Base-by-base conservation (phyloP, 2,329 filamentous ascomycete species). In the Torrubiellomyces zombiae region DNA sequence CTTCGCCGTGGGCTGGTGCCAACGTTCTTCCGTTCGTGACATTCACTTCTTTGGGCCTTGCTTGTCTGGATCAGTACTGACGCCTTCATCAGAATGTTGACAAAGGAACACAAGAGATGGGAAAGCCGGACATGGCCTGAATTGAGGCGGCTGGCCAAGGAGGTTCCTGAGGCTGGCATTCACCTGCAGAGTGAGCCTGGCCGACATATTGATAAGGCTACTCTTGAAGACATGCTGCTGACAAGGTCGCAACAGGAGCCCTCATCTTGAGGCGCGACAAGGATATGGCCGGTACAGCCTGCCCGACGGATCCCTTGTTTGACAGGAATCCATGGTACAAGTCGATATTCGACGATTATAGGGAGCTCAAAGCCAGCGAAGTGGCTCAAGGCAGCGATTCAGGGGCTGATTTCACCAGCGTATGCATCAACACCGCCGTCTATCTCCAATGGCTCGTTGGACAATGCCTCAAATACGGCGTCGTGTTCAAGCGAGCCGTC, bases 371-470 rank as follows among this genome's bases (percentile, higher is more conserved):
- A 4, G 47, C 60, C 17, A 48, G 55, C 7, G 60, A 76, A 36
- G 54, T 92, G 2, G 66, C 69, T 0, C 38, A 55, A 0, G 78
- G 67, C 11, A 66, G 75, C 26, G 74, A 82, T 31, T 76, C 75
- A 8, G 83, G 72, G 14, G 78, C 69, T 25, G 59, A 64, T 28
- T 93, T 89, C 48, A 81, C 69, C 6, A 86, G 79, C 1, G 74
- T 93, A 20, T 94, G 85, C 53, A 86, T 94, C 47, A 94, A 95
- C 53, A 80, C 80, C 0, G 70, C 78, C 20, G 53, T 94, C 29
- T 95, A 94, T 51, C 68, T 94, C 3, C 71, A 80, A 4, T 94
- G 79, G 70, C 71, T 95, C 0, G 58, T 79, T 0, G 77, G 79
- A 1, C 75, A 89, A 52, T 91, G 81, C 46, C 60, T 78, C 15